These are phyloP conservation scores for Cladosporium sphaerospermum DNA, from an alignment of 2,329 filamentous ascomycete species.

Conservation along the genomic window DNA sequence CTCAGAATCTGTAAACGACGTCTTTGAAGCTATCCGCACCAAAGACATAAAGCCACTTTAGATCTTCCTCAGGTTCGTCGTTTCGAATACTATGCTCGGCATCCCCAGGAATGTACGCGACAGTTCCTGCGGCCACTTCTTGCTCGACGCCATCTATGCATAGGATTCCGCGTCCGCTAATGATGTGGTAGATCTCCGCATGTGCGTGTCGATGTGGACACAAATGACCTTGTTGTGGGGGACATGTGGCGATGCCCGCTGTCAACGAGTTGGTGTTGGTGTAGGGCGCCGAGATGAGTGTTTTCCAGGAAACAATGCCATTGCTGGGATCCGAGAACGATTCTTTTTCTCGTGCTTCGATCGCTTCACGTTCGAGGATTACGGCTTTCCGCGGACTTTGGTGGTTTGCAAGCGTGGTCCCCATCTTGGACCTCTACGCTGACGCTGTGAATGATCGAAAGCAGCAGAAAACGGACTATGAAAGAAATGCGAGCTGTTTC, in stretches of 20 bases:
- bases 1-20: background rate
- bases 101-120: constrained; percentile 39
- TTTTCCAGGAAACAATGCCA: constrained; percentile 35
- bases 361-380: background rate
- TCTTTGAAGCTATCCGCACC: background rate
- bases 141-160: constrained; percentile 33
- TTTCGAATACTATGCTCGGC: constrained; percentile 36
- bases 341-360: background rate
- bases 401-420: background rate
- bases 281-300: constrained; percentile 31
- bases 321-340: background rate
- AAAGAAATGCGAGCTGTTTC: background rate
- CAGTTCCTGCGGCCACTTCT: constrained; percentile 29
- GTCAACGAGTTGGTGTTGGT: constrained; percentile 34
- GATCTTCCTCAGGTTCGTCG: background rate
- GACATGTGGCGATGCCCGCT: constrained; percentile 34
- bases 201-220: constrained; percentile 37
- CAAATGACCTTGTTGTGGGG: constrained; percentile 30
- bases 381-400: background rate
- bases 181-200: constrained; percentile 40
- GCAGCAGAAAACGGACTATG: background rate
- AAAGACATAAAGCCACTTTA: constrained; percentile 2
- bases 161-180: constrained; percentile 33
- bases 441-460: background rate
- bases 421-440: background rate